These are phyloP conservation scores for Talaromyces sp. DNA, from an alignment of 2,329 filamentous ascomycete genomes.

Conservation along the genomic window DNA sequence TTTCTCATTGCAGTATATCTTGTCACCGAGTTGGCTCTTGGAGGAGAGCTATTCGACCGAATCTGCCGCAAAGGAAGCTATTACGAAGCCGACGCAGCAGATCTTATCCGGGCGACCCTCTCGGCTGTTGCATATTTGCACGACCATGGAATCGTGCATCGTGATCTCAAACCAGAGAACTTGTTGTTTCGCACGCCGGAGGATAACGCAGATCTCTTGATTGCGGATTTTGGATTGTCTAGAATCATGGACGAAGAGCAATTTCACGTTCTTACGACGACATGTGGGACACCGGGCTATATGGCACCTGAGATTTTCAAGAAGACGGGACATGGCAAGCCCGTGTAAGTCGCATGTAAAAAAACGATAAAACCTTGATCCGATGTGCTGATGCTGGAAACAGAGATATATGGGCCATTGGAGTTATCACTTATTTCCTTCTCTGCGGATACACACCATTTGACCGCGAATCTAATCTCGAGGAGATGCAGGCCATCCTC, in stretches of 20 bases:
- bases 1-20: constrained; percentile 66
- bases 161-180: constrained; percentile 96
- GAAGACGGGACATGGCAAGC: constrained; percentile 95
- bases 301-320: constrained; percentile 99
- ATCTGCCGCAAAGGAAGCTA: constrained; percentile 99
- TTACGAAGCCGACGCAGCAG: constrained; percentile 94
- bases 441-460: constrained; percentile 98
- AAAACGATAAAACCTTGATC: neutral
- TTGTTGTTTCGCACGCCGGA: constrained; percentile 94
- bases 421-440: constrained; percentile 97
- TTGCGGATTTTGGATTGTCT: constrained; percentile 92
- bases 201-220: constrained; percentile 93
- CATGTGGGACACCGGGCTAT: constrained; percentile 95
- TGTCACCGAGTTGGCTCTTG: constrained; percentile 92
- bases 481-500: constrained; percentile 99
- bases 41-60: constrained; percentile 94
- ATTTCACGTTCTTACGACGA: constrained; percentile 95
- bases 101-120: constrained; percentile 88
- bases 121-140: constrained; percentile 98
- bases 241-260: constrained; percentile 99
- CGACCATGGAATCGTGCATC: constrained; percentile 97
- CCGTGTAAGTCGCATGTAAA: constrained; percentile 56
- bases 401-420: constrained; percentile 92
- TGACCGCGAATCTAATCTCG: constrained; percentile 92
- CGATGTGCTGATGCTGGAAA: constrained; percentile 3